These are phyloP conservation scores for Galerina marginata DNA, from an alignment of 768 basidiomycete species.

Conservation along the genomic window DNA sequence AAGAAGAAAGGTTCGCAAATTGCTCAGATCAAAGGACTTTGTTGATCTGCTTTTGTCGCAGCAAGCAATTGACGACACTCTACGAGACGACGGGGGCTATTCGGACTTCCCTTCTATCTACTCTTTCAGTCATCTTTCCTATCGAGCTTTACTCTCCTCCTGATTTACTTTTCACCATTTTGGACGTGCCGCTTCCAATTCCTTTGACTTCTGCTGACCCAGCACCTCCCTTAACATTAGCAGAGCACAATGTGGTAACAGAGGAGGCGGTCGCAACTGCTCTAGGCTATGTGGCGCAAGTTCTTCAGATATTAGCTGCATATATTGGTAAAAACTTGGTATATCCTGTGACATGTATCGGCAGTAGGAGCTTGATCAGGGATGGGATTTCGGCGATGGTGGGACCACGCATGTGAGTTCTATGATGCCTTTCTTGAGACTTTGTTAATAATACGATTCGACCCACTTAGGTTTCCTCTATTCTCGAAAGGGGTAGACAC, in stretches of 20 bases:
- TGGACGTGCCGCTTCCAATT: constrained; percentile 90
- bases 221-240: constrained; percentile 77
- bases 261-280: constrained; percentile 91
- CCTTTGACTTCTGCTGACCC: constrained; percentile 76
- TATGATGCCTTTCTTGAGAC: not conserved
- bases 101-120: constrained; percentile 69
- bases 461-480: constrained; percentile 79
- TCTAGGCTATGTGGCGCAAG: constrained; percentile 88
- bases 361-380: constrained; percentile 88
- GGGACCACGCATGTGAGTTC: constrained; percentile 87
- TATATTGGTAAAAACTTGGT: constrained; percentile 79
- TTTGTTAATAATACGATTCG: not conserved
- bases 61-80: constrained; percentile 9
- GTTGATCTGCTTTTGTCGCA: not conserved
- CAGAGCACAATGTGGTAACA: constrained; percentile 71
- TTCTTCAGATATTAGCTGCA: constrained; percentile 79
- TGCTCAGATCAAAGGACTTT: too few species aligned
- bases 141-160: constrained; percentile 86
- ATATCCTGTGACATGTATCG: constrained; percentile 90
- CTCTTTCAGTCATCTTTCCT: constrained; percentile 81
- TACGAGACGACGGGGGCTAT: constrained; percentile 35
- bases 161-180: constrained; percentile 88
- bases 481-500: constrained; percentile 95
- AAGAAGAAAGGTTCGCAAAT: constrained; percentile 26
- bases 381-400: constrained; percentile 96